Conservation (phyloP, 2,329 filamentous ascomycete genomes). For the Cercospora citrullina region DNA sequence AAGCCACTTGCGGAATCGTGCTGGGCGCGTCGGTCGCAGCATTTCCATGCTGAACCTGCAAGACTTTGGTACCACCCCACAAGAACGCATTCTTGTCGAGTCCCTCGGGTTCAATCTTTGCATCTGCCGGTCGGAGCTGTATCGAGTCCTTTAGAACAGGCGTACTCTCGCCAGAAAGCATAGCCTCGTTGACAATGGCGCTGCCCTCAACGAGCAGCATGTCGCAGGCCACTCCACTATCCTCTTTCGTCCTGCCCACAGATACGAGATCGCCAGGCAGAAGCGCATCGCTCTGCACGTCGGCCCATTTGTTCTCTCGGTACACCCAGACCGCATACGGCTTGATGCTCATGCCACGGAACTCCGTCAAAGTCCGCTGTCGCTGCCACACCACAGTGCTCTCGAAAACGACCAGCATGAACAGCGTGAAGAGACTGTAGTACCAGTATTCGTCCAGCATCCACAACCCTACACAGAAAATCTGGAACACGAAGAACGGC, state of each 20-base stretch:
- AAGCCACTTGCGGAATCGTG: constrained; percentile 64
- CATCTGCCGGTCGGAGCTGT: constrained; percentile 81
- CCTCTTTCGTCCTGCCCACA: constrained; percentile 90
- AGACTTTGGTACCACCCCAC: constrained; percentile 94
- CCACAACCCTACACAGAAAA: constrained; percentile 98
- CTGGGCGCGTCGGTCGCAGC: constrained; percentile 65
- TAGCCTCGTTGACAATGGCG: constrained; percentile 97
- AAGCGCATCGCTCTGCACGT: constrained; percentile 86
- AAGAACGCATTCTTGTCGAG: constrained; percentile 96
- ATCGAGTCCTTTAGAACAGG: constrained; percentile 95
- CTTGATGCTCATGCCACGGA: constrained; percentile 99
- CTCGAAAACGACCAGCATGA: constrained; percentile 97
- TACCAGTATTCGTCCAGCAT: constrained; percentile 99
- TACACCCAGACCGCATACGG: constrained; percentile 94
- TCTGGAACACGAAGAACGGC: constrained; percentile 98
- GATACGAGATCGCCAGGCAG: constrained; percentile 92
- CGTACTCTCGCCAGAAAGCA: constrained; percentile 97
- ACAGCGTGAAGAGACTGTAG: constrained; percentile 96
- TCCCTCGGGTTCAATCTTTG: constrained; percentile 78
- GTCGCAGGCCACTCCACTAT: constrained; percentile 94
- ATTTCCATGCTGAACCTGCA: constrained; percentile 89
- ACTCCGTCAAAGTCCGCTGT: constrained; percentile 91
- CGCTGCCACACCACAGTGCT: constrained; percentile 99
- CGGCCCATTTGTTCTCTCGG: constrained; percentile 81
- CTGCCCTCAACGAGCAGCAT: constrained; percentile 94